Evolutionary conservation across 768 basidiomycete species (phyloP).

Genomic region (Termitomyces sp.): DNA sequence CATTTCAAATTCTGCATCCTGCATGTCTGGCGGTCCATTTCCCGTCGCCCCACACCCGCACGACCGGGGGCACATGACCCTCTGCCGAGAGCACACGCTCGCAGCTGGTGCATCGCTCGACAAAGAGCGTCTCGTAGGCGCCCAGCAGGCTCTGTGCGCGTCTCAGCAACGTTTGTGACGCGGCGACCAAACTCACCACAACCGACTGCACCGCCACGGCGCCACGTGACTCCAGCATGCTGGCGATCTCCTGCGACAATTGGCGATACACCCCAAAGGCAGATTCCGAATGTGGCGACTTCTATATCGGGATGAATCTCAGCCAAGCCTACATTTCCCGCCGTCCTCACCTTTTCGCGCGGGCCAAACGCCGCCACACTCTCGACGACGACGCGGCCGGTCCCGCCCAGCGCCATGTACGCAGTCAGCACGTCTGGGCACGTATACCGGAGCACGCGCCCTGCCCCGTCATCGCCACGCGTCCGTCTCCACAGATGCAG

Average conservation of each 20-base stretch:
- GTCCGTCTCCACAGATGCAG: slow-evolving; percentile 53
- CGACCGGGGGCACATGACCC: slow-evolving; percentile 69
- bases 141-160: slow-evolving; percentile 40
- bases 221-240: slow-evolving; percentile 51
- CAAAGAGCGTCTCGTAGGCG: slow-evolving; percentile 58
- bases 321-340: not conserved
- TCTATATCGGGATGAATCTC: slow-evolving; percentile 32
- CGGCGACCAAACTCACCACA: slow-evolving; percentile 30
- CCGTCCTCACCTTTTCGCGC: slow-evolving; percentile 53
- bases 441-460: slow-evolving; percentile 47
- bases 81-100: slow-evolving; percentile 63
- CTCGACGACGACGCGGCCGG: slow-evolving; percentile 42
- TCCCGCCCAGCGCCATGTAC: slow-evolving; percentile 50
- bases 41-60: slow-evolving; percentile 46
- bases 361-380: slow-evolving; percentile 69
- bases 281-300: slow-evolving; percentile 64
- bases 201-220: slow-evolving; percentile 48
- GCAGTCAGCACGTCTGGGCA: slow-evolving; percentile 64
- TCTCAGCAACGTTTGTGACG: not conserved
- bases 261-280: slow-evolving; percentile 59
- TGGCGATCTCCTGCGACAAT: slow-evolving; percentile 62
- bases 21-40: slow-evolving; percentile 52
- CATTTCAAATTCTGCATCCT: slow-evolving; percentile 16
- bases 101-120: slow-evolving; percentile 55
- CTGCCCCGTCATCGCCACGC: slow-evolving; percentile 22